Base-by-base conservation (phyloP, 257 asterid genomes). In the Haberlea rhodopensis region DNA sequence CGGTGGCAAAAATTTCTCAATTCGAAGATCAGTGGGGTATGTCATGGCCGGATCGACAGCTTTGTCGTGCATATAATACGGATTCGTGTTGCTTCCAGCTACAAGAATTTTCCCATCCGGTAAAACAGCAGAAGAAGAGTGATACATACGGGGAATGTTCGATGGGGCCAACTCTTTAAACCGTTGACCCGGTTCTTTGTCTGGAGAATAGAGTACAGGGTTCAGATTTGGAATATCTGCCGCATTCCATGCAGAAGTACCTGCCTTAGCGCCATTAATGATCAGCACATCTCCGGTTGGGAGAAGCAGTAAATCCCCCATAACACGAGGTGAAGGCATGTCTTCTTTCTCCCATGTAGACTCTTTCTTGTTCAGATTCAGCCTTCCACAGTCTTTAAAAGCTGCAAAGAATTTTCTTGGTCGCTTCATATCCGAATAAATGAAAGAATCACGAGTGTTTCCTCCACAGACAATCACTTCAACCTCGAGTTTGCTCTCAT, bases 401-500 rank as follows among this genome's bases (percentile, higher is more conserved):
- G 99, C 99, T 0, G 84, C 80, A 0, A 77, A 22, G 40, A 87
- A 94, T 0, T 37, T 79, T 43, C 82, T 73, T 6, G 62, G 97
- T 78, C 71, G 60, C 8, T 69, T 71, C 6, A 51, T 27, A 23
- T 85, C 90, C 0, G 97, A 62, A 5, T 22, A 48, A 0, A 27
- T 69, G 70, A 82, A 82, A 0, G 99, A 79, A 3, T 87, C 87
- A 0, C 60, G 76, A 0, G 88, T 29, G 67, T 85, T 89, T 0
- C 99, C 98, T 2, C 99, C 97, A 45, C 96, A 94, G 4, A 94
- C 70, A 5, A 94, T 24, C 18, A 90, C 94, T 54, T 94, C 92
- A 0, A 68, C 65, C 0, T 71, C 60, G 22, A 43, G 56, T 0
- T 51, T n/a, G 0, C 27, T 22, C 0, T 60, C 57, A 0, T 59